A percentile compares a stretch with the other conserved stretches of the same genome.
Conservation (phyloP, 352 stramenopile species). For the Pythium phragmiticola region DNA sequence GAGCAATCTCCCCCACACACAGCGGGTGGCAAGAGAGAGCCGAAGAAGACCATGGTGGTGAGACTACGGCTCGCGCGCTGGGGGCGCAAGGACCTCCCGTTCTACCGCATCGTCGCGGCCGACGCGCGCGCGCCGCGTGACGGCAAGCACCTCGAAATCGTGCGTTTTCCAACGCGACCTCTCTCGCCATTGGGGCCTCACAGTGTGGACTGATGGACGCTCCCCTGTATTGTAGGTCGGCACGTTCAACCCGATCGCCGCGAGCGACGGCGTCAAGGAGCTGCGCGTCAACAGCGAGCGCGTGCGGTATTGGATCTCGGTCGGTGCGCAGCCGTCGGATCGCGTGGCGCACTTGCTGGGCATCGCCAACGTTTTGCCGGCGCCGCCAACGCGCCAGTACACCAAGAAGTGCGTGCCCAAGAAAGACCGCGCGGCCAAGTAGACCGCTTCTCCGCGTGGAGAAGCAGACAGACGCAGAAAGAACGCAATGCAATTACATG, state of each 20-base stretch:
- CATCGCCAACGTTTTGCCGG: slow-evolving; percentile 79
- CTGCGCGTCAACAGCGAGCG: slow-evolving; percentile 85
- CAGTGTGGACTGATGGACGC: too few relatives aligned
- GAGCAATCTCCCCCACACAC: background rate
- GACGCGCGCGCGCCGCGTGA: slow-evolving; percentile 80
- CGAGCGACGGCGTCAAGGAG: slow-evolving; percentile 82
- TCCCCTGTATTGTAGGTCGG: slow-evolving; percentile 42
- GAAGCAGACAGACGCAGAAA: slow-evolving; percentile 11
- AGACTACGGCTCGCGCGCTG: slow-evolving; percentile 83
- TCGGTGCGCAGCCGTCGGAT: slow-evolving; percentile 85
- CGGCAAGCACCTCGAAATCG: slow-evolving; percentile 86
- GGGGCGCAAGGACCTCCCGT: slow-evolving; percentile 85
- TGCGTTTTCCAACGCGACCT: slow-evolving; percentile 33
- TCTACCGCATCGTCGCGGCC: slow-evolving; percentile 88
- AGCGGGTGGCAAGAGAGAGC: background rate
- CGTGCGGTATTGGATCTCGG: slow-evolving; percentile 86
- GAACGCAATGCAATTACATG: background rate
- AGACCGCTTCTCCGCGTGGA: too few relatives aligned
- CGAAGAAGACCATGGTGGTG: slow-evolving; percentile 63
- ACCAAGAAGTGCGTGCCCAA: slow-evolving; percentile 84
- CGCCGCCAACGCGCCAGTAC: slow-evolving; percentile 83
- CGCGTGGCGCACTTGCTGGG: slow-evolving; percentile 78
- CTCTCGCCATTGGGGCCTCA: background rate
- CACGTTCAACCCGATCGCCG: slow-evolving; percentile 87
- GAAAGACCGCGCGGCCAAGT: slow-evolving; percentile 73